Conservation (phyloP, 805 yeast species). For the Sugiyamaella lignohabitans region DNA sequence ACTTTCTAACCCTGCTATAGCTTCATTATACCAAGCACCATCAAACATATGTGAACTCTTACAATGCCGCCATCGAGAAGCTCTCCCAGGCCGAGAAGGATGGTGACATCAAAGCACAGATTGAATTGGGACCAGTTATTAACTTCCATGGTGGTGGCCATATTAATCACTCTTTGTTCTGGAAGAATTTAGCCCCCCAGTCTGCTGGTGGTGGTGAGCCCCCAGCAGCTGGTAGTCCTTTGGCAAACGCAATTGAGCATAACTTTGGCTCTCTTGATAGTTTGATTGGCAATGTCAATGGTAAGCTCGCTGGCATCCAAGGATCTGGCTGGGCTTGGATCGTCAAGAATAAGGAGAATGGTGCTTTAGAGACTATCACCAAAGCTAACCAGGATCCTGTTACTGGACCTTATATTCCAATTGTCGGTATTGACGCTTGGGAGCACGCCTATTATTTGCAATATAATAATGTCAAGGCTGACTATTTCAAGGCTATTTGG, state of each 20-base stretch:
- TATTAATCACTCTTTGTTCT: constrained; percentile 78
- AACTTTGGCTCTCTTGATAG: constrained; percentile 72
- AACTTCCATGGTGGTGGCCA: constrained; percentile 93
- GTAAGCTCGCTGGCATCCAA: constrained; percentile 77
- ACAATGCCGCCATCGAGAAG: constrained; percentile 72
- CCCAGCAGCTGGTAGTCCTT: constrained; percentile 46
- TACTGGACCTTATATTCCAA: constrained; percentile 59
- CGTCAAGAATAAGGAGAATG: constrained; percentile 66
- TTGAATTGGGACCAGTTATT: constrained; percentile 59
- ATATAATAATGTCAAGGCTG: constrained; percentile 85
- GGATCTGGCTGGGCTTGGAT: constrained; percentile 96
- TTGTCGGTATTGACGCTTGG: constrained; percentile 93
- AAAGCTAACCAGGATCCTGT: constrained; percentile 86
- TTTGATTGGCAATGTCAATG: constrained; percentile 56
- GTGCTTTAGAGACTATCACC: constrained; percentile 71
- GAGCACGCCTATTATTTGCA: constrained; percentile 95
- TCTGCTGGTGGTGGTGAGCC: constrained; percentile 70
- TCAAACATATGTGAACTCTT: constrained; percentile 83
- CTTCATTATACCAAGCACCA: constrained; percentile 84
- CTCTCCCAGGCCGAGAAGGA: constrained; percentile 54
- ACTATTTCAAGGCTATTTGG: constrained; percentile 92
- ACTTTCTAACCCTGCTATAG: too few relatives aligned
- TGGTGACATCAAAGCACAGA: constrained; percentile 54
- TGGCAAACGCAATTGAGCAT: constrained; percentile 50
- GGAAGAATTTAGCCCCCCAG: constrained; percentile 79